Evolutionary conservation across 2,329 filamentous ascomycete genomes (phyloP).

Genomic region (Fusarium solani-melongenae): DNA sequence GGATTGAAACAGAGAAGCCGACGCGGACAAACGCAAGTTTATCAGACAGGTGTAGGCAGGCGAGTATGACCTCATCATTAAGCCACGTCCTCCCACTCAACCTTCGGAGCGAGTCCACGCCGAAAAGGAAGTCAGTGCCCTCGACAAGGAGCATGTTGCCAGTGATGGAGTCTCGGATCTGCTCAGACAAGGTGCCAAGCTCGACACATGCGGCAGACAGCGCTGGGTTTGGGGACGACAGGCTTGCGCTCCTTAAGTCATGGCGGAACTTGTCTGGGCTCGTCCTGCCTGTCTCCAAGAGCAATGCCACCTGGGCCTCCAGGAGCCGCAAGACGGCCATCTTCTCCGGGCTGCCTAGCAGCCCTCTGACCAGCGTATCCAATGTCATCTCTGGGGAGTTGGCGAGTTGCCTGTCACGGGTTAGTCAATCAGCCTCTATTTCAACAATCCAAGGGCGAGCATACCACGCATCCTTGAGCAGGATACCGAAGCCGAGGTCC

Average conservation of each 20-base stretch:
- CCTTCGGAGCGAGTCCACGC: background rate
- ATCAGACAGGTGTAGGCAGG: constrained; percentile 19
- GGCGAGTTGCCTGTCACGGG: background rate
- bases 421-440: background rate
- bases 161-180: background rate
- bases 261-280: background rate
- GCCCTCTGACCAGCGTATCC: background rate
- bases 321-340: background rate
- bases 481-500: background rate
- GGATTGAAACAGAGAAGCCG: constrained; percentile 16
- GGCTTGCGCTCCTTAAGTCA: background rate
- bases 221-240: background rate
- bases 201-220: background rate
- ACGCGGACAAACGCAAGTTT: constrained; percentile 13
- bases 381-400: background rate
- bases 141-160: background rate
- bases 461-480: background rate
- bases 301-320: background rate
- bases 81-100: background rate
- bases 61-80: background rate
- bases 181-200: background rate
- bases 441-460: background rate
- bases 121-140: background rate
- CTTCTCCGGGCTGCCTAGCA: background rate
- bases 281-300: background rate